These are phyloP conservation scores for Carex myosuroides DNA, from an alignment of 176 grass and related monocot species.

Conservation along the genomic window DNA sequence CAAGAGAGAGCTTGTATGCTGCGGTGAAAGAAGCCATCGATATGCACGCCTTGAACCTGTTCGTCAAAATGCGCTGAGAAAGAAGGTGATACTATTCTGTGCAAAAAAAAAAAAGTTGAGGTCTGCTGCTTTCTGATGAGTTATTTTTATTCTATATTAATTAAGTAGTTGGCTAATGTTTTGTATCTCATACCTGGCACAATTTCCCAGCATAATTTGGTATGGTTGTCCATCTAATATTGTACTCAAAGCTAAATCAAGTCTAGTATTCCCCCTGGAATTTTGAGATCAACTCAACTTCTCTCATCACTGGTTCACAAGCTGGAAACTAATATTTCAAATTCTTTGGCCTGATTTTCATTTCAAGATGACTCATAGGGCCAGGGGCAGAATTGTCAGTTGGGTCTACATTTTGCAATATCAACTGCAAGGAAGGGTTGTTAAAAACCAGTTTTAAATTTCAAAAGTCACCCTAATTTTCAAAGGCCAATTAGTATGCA, in stretches of 20 bases:
- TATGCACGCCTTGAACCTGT: neutral
- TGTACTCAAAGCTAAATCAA: neutral
- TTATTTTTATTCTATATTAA: neutral
- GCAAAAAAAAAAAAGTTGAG: slow-evolving; percentile 6
- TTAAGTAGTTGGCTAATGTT: neutral
- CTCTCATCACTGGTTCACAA: too few species aligned
- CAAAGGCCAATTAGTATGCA: slow-evolving; percentile 52
- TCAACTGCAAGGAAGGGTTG: neutral
- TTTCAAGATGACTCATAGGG: neutral
- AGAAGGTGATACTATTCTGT: too few species aligned
- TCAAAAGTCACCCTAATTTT: neutral
- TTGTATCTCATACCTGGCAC: neutral
- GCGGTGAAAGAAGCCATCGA: slow-evolving; percentile 19
- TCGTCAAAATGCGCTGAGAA: neutral
- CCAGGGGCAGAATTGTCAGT: neutral
- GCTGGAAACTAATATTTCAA: neutral
- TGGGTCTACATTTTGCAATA: neutral
- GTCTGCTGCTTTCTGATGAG: slow-evolving; percentile 26
- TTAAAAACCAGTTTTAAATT: neutral
- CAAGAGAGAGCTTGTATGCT: neutral
- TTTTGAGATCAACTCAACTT: too few species aligned
- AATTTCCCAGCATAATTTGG: neutral
- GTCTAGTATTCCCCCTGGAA: neutral
- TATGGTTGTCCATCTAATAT: neutral
- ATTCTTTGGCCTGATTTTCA: neutral